Percentiles rank a stretch among this genome's conserved stretches.
phyloP scores from a whole-genome alignment of 768 basidiomycete genomes.

The Suillus clintonianus region DNA sequence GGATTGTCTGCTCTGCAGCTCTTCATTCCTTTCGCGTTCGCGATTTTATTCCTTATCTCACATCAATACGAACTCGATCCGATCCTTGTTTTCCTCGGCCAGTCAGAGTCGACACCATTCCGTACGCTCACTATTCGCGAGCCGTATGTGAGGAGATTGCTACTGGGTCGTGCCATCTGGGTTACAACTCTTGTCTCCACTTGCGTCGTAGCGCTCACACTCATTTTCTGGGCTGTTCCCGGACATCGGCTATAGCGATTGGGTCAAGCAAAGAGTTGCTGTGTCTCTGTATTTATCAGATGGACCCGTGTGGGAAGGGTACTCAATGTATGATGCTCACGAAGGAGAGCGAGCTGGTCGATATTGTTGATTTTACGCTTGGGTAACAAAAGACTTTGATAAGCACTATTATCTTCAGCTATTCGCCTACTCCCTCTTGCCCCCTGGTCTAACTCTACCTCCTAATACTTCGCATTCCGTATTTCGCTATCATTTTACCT shows the following conservation, averaged over 20 bases:
- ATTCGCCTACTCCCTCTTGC: neutral
- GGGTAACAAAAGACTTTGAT: constrained; percentile 4
- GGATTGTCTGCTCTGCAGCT: constrained; percentile 52
- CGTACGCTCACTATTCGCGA: constrained; percentile 89
- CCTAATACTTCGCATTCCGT: constrained; percentile 5
- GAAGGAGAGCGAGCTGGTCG: neutral
- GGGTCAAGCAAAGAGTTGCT: neutral
- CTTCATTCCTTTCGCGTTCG: constrained; percentile 91
- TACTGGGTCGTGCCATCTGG: constrained; percentile 90
- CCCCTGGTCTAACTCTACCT: neutral
- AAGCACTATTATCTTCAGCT: constrained; percentile 2
- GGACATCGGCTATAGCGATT: constrained; percentile 75
- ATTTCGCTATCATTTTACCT: constrained; percentile 1
- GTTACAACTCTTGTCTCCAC: constrained; percentile 78
- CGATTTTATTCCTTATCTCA: constrained; percentile 88
- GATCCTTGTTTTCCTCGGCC: constrained; percentile 88
- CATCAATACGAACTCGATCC: constrained; percentile 98
- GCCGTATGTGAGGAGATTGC: constrained; percentile 89
- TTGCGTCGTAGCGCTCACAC: constrained; percentile 77
- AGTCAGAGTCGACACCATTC: constrained; percentile 97
- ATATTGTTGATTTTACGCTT: constrained; percentile 6
- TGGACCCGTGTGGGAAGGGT: neutral
- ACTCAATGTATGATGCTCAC: constrained; percentile 5
- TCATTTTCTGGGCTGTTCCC: constrained; percentile 96
- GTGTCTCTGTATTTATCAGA: neutral